A percentile compares a stretch with the other conserved stretches of the same genome.
phyloP scores from a whole-genome alignment of 2,329 filamentous ascomycete species.

The Canariomyces notabilis region DNA sequence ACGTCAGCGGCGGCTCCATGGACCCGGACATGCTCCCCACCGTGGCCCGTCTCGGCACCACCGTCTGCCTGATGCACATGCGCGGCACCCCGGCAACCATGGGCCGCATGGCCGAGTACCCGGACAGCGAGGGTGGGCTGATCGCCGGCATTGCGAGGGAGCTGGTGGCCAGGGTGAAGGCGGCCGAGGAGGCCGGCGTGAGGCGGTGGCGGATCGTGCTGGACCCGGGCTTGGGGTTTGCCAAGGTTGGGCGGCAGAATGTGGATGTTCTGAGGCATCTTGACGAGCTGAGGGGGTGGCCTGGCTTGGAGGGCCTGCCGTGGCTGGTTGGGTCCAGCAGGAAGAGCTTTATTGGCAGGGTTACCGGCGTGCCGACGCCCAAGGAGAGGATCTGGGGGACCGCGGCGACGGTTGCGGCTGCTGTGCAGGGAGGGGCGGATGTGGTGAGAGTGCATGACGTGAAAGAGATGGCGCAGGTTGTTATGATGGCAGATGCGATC shows the following conservation, averaged over 20 bases:
- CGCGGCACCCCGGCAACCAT: conserved; percentile 82
- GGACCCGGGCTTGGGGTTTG: conserved; percentile 91
- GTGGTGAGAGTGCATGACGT: conserved; percentile 92
- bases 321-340: conserved; percentile 88
- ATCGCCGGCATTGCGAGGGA: conserved; percentile 62
- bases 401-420: conserved; percentile 79
- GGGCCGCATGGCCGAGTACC: conserved; percentile 64
- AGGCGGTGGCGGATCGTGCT: conserved; percentile 91
- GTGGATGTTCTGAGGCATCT: conserved; percentile 69
- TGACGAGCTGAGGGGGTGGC: conserved; percentile 58
- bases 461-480: conserved; percentile 76
- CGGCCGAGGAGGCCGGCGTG: conserved; percentile 75
- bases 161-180: conserved; percentile 63
- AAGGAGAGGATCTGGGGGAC: conserved; percentile 76
- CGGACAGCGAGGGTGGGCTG: conserved; percentile 41
- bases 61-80: conserved; percentile 88
- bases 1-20: conserved; percentile 77
- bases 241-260: conserved; percentile 78
- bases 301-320: conserved; percentile 64
- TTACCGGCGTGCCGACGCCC: conserved; percentile 71
- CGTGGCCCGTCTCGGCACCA: conserved; percentile 70
- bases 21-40: conserved; percentile 79
- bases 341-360: conserved; percentile 79
- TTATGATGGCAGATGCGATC: conserved; percentile 87
- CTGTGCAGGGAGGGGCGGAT: conserved; percentile 82